phyloP scores from a whole-genome alignment of 495 filamentous ascomycete species.

The Elasticomyces elasticus region DNA sequence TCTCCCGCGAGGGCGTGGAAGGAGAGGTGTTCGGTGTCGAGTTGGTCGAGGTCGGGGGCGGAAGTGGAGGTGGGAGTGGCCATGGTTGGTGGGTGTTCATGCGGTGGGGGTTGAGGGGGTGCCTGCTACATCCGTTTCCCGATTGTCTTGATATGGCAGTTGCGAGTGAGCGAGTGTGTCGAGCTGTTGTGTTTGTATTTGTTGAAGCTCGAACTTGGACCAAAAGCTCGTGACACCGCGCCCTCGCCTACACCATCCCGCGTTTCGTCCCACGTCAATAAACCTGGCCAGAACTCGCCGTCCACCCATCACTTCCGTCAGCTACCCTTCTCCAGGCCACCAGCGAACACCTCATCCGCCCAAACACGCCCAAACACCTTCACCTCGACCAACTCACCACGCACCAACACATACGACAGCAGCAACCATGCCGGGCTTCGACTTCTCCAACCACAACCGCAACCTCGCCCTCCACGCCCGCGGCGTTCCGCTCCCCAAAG shows the following conservation, averaged over 20 bases:
- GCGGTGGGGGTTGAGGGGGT: not conserved
- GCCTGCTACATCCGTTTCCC: not conserved
- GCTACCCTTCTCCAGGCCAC: not conserved
- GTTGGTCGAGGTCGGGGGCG: slow-evolving; percentile 43
- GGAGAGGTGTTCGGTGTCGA: slow-evolving; percentile 62
- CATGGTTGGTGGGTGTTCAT: not conserved
- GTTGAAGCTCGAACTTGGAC: no score
- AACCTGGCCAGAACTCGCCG: not conserved
- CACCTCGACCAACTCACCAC: not conserved
- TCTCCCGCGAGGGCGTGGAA: slow-evolving; percentile 75
- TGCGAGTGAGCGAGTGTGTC: no score
- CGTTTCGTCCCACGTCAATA: not conserved
- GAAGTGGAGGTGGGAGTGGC: not conserved
- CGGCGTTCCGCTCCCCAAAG: slow-evolving; percentile 90
- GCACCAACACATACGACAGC: slow-evolving; percentile 1
- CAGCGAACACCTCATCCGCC: slow-evolving; percentile 4
- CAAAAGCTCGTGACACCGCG: slow-evolving; percentile 1
- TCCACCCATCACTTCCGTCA: not conserved
- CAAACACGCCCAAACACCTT: not conserved
- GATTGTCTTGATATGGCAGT: no score
- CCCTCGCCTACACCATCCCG: not conserved
- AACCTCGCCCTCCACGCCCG: slow-evolving; percentile 89
- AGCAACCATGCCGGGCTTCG: slow-evolving; percentile 86
- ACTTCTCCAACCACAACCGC: slow-evolving; percentile 98
- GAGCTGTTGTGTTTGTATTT: no score